These are phyloP conservation scores for Tuber umbilicatum DNA, from an alignment of 495 filamentous ascomycete genomes.

Conservation along the genomic window DNA sequence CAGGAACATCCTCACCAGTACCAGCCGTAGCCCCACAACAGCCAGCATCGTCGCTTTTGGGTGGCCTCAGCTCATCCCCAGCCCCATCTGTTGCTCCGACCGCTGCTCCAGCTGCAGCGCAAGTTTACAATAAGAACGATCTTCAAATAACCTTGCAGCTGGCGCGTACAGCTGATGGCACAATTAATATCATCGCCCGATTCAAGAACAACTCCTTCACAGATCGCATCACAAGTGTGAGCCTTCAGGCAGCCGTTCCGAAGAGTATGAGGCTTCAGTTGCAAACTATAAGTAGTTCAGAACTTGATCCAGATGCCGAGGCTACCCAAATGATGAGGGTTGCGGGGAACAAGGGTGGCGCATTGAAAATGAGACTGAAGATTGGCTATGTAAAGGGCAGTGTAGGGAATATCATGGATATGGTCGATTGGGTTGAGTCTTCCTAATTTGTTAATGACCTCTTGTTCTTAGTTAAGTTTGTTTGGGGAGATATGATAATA, in stretches of 20 bases:
- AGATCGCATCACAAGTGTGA: slow-evolving; percentile 60
- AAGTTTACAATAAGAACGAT: slow-evolving; percentile 78
- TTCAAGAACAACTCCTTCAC: slow-evolving; percentile 71
- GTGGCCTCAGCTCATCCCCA: slow-evolving; percentile 45
- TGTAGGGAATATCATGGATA: slow-evolving; percentile 67
- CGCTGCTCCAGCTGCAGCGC: slow-evolving; percentile 51
- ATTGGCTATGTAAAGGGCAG: slow-evolving; percentile 68
- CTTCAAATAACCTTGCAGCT: slow-evolving; percentile 71
- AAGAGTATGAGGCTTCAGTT: slow-evolving; percentile 90
- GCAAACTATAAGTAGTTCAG: slow-evolving; percentile 72
- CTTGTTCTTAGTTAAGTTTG: neutral
- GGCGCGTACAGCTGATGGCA: slow-evolving; percentile 66
- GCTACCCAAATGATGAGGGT: slow-evolving; percentile 86
- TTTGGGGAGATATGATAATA: slow-evolving; percentile 1
- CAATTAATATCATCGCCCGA: slow-evolving; percentile 68
- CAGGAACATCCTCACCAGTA: slow-evolving; percentile 43
- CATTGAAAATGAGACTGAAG: slow-evolving; percentile 76
- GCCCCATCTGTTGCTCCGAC: slow-evolving; percentile 43
- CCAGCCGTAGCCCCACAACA: slow-evolving; percentile 46
- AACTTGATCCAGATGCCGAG: slow-evolving; percentile 69
- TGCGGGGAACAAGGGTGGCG: slow-evolving; percentile 68
- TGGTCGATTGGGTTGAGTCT: slow-evolving; percentile 94
- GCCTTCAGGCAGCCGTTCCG: slow-evolving; percentile 87
- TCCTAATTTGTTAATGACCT: neutral
- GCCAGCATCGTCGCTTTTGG: slow-evolving; percentile 46